phyloP scores from a whole-genome alignment of 495 filamentous ascomycete species.

The Xylona heveae region DNA sequence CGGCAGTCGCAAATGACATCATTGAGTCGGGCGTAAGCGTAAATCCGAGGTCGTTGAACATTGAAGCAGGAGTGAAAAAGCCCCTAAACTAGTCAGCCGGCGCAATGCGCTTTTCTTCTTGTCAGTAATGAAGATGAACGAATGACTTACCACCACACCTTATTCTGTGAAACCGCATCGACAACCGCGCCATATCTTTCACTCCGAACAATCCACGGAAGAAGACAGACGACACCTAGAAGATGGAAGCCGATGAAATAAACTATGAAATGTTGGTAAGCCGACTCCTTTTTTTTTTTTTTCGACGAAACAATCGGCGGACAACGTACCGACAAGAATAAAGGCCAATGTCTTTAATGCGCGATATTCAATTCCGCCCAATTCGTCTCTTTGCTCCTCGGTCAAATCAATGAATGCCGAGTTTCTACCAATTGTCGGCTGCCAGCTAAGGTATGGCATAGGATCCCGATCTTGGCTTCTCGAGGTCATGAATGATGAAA shows the following conservation, averaged over 20 bases:
- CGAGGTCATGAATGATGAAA: constrained; percentile 9
- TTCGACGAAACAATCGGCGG: not conserved
- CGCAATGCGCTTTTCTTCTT: too few relatives aligned
- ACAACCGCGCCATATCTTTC: constrained; percentile 40
- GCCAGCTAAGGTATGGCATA: constrained; percentile 78
- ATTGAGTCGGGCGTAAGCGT: constrained; percentile 85
- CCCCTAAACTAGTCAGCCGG: constrained; percentile 22
- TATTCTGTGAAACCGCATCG: constrained; percentile 33
- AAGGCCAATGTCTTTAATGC: constrained; percentile 67
- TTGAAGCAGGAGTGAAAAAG: constrained; percentile 63
- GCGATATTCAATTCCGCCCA: constrained; percentile 88
- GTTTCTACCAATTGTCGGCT: constrained; percentile 79
- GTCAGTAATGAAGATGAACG: not conserved
- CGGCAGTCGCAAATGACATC: constrained; percentile 58
- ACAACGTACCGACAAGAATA: constrained; percentile 34
- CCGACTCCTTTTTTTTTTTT: not conserved
- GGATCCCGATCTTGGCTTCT: constrained; percentile 27
- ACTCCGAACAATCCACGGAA: constrained; percentile 59
- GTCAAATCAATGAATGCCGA: constrained; percentile 76
- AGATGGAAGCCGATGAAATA: constrained; percentile 63
- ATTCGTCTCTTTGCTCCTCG: constrained; percentile 76
- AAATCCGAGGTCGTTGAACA: constrained; percentile 70
- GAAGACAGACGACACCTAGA: constrained; percentile 45
- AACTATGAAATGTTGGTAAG: constrained; percentile 8
- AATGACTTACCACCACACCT: constrained; percentile 53